These are phyloP conservation scores for Arabidopsis thaliana DNA, from an alignment of 345 rosid species.

Conservation along the genomic window DNA sequence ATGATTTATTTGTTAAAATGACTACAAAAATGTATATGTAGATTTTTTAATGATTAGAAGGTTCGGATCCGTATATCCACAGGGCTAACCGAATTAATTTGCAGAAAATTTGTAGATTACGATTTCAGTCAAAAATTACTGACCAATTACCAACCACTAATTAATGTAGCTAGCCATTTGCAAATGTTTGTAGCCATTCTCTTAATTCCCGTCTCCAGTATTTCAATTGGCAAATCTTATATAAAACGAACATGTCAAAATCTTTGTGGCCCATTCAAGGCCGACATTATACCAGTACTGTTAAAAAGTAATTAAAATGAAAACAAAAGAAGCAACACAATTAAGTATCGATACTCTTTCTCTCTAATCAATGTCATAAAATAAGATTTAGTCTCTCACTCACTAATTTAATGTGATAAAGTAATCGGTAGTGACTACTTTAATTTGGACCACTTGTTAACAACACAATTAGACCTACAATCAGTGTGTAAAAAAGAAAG, in stretches of 20 bases:
- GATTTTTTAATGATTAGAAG: too few relatives aligned
- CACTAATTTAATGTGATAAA: conserved; percentile 5
- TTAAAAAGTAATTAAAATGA: conserved; percentile 13
- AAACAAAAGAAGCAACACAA: conserved; percentile 1
- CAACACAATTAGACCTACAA: conserved; percentile 18
- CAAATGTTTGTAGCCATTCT: too few relatives aligned
- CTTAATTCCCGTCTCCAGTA: not conserved
- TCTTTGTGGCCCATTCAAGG: conserved; percentile 30
- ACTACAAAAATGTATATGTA: too few relatives aligned
- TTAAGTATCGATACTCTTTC: conserved; percentile 13
- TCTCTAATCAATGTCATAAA: conserved; percentile 18
- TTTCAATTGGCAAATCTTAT: not conserved
- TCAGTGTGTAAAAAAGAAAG: conserved; percentile 19
- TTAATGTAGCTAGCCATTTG: too few relatives aligned
- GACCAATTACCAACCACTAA: too few relatives aligned
- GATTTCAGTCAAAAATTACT: too few relatives aligned
- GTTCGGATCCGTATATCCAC: too few relatives aligned
- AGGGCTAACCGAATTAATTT: too few relatives aligned
- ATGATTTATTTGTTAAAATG: too few relatives aligned
- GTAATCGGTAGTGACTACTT: conserved; percentile 25
- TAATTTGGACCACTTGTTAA: conserved; percentile 32
- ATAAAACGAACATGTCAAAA: not conserved
- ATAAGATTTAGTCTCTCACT: not conserved
- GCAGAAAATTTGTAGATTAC: too few relatives aligned
- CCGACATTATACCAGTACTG: conserved; percentile 29